phyloP scores from a whole-genome alignment of 768 basidiomycete genomes.

The Rhizopogon roseolus region DNA sequence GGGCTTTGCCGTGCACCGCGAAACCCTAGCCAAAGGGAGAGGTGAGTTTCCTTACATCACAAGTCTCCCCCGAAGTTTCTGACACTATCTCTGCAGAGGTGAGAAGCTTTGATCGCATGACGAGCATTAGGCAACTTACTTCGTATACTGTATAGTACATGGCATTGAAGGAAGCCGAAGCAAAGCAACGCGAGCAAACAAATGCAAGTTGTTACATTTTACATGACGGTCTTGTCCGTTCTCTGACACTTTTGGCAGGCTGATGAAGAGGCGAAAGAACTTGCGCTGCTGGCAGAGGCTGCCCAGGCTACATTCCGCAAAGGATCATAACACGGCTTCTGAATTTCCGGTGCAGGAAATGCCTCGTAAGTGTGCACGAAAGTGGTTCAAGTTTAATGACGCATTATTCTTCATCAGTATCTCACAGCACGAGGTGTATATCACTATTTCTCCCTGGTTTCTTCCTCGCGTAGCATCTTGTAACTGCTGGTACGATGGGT shows the following conservation, averaged over 20 bases:
- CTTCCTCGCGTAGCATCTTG: neutral
- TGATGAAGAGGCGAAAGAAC: constrained; percentile 23
- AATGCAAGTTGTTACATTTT: constrained; percentile 8
- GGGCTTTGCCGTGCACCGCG: constrained; percentile 26
- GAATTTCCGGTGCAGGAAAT: neutral
- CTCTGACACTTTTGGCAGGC: constrained; percentile 10
- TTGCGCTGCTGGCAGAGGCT: constrained; percentile 24
- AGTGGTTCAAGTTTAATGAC: neutral
- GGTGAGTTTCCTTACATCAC: constrained; percentile 13
- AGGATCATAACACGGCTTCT: constrained; percentile 5
- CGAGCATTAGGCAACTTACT: neutral
- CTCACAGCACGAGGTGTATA: neutral
- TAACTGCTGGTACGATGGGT: neutral
- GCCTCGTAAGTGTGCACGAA: no score
- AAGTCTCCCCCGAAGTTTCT: neutral
- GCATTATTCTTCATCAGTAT: neutral
- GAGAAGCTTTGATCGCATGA: neutral
- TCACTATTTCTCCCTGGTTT: neutral
- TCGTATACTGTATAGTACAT: constrained; percentile 11
- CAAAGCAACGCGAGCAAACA: constrained; percentile 11
- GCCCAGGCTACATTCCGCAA: constrained; percentile 21
- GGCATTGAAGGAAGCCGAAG: constrained; percentile 16
- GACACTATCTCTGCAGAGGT: neutral
- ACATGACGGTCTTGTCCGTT: neutral
- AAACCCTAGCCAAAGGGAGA: constrained; percentile 26